Evolutionary conservation across 352 stramenopile genomes (phyloP).

Genomic region (Pythium biforme): DNA sequence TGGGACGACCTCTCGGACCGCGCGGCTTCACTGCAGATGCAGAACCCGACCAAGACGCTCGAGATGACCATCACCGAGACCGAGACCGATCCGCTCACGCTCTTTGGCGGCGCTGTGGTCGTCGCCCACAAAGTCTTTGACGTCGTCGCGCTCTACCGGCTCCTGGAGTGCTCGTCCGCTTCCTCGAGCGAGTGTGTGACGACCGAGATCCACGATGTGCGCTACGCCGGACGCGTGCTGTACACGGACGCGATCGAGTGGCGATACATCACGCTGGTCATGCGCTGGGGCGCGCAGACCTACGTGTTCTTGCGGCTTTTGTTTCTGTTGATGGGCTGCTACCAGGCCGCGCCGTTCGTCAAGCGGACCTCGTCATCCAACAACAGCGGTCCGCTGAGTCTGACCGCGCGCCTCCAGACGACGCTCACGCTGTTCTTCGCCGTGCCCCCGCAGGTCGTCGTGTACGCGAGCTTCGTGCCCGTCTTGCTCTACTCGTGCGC

Average conservation of each 20-base stretch:
- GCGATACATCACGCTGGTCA: constrained; percentile 26
- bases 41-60: constrained; percentile 19
- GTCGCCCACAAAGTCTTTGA: constrained; percentile 31
- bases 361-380: not conserved
- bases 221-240: constrained; percentile 25
- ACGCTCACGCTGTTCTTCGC: constrained; percentile 29
- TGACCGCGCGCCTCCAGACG: constrained; percentile 1
- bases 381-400: not conserved
- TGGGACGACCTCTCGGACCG: constrained; percentile 29
- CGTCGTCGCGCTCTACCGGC: constrained; percentile 23
- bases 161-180: constrained; percentile 2
- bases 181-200: constrained; percentile 6
- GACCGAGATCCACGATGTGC: constrained; percentile 23
- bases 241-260: constrained; percentile 32
- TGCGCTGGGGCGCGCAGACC: constrained; percentile 21
- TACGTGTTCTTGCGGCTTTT: constrained; percentile 28
- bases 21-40: constrained; percentile 17
- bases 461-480: constrained; percentile 29
- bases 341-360: constrained; percentile 17
- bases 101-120: constrained; percentile 27
- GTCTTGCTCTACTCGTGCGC: constrained; percentile 25
- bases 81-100: constrained; percentile 28
- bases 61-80: constrained; percentile 32
- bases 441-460: constrained; percentile 26
- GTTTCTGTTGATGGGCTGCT: constrained; percentile 22